Base-by-base conservation (phyloP, 805 yeast species). In the Kodamaea neixiangensis region DNA sequence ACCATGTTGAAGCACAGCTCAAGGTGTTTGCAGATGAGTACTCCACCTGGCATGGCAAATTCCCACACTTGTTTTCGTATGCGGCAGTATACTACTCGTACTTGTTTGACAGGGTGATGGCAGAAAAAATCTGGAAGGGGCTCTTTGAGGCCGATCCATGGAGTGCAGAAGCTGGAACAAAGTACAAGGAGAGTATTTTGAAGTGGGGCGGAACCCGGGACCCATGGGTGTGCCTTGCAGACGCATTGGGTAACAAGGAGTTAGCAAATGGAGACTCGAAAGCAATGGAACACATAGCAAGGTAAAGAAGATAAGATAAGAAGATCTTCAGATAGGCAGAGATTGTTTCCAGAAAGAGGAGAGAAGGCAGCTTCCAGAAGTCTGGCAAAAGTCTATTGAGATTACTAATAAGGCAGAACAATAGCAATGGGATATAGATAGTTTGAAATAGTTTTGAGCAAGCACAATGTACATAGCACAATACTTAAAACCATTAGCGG, bases 81-180 rank as follows among this genome's bases (percentile, higher is more conserved):
- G 98, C 98, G 1, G 89, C 97, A 0, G 88, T 92, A 0, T 94
- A 94, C 64, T 94, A 94, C 69, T 87, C 97, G 25, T 94, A 94
- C 64, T 68, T 94, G 47, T 79, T 94, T 50, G 99, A 94, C 68
- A 72, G 97, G 37, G 97, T 97, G 5, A 88, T 94, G 55, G 97
- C 98, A 0, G 82, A 90, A 20, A 84, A 83, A 61, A 79, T 93
- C 1, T 94, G 97, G 92, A 75, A 78, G 9, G 83, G 80, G 44
- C 70, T 93, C 37, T 94, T 94, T 65, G 73, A 68, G 2, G 59
- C 75, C 3, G 82, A 91, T 63, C 97, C 97, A 1, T 77, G 87
- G 63, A 80, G 83, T 53, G 72, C 87, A 29, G 72, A 62, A 1
- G 85, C 86, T n/a, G 99, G 99, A 15, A 86, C 83, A 50, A 80